Evolutionary conservation across 148 eudicot species (phyloP), one percentile per base, ranked within the genome.

Genomic region (Vaccinium darrowii): DNA sequence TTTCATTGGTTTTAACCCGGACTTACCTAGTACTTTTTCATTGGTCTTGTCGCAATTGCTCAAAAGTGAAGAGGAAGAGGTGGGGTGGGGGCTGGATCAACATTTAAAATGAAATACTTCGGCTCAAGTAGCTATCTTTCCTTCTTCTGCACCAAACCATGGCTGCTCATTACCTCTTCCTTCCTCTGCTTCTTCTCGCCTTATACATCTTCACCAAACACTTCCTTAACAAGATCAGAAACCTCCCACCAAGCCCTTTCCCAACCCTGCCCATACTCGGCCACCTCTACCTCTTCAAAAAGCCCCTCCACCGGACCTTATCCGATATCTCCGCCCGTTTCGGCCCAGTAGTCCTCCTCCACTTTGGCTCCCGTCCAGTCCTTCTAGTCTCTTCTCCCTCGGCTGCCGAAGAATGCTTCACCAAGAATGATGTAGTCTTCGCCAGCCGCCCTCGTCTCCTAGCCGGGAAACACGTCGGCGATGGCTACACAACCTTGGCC

Each of bases 301-400:
- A 84, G 39, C 92, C 91, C 1, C 74, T 91, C 57, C 90, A 90
- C 82, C 89, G 86, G 43, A 78, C 87, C 81, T 50, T 93, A 8
- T 84, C 89, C 33, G 56, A 82, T 1, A 27, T 91, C 57, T 82
- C 94, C 0, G 51, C 16, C 43, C 78, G 65, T 16, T 74, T 86
- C 58, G 94, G 95, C n/a, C 91, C 94, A 0, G 19, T 91, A 0
- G 30, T 89, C 39, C 53, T 76, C 75, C 91, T 93, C 76, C 86
- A 79, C 1, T 84, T 90, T 47, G 94, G 95, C 21, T 84, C 85
- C 4, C 92, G 94, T 4, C 88, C 80, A 1, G 85, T 84, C 60
- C 84, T 92, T 60, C 57, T 93, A 3, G 91, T 92, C 25, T 92
- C 96, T 21, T 92, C 95, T 3, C 87, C 92, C 1, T 85, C 89